Conservation (phyloP, 257 asterid species). For the Gardenia jasminoides region DNA sequence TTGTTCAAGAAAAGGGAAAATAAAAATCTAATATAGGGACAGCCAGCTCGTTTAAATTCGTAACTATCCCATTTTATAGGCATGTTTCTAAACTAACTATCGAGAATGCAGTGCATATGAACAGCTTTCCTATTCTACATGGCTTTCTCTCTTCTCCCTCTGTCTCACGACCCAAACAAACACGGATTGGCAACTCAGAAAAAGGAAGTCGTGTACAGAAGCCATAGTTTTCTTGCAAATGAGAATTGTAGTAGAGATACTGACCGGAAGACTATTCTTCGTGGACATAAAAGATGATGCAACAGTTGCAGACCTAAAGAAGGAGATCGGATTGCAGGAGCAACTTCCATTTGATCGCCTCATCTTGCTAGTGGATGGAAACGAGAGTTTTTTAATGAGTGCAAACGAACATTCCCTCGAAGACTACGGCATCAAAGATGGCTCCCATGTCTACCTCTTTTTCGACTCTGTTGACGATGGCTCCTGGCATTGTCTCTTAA, state of each 20-base stretch:
- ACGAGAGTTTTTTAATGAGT: slow-evolving; percentile 24
- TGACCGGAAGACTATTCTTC: slow-evolving; percentile 55
- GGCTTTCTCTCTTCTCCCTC: background rate
- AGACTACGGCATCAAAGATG: slow-evolving; percentile 55
- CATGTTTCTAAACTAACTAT: slow-evolving; percentile 30
- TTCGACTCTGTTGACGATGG: slow-evolving; percentile 25
- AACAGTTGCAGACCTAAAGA: slow-evolving; percentile 54
- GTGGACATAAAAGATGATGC: slow-evolving; percentile 44
- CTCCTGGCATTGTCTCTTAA: slow-evolving; percentile 18
- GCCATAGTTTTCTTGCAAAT: slow-evolving; percentile 19
- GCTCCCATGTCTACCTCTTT: slow-evolving; percentile 63
- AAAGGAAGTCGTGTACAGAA: background rate
- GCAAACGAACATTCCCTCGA: slow-evolving; percentile 34
- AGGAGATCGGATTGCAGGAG: slow-evolving; percentile 50
- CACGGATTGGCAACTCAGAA: background rate
- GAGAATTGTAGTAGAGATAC: slow-evolving; percentile 55
- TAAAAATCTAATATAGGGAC: background rate
- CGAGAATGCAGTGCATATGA: slow-evolving; percentile 34
- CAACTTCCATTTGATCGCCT: slow-evolving; percentile 47
- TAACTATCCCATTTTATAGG: slow-evolving; percentile 22
- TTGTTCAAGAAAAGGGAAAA: background rate
- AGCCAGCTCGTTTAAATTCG: slow-evolving; percentile 5
- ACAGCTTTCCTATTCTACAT: slow-evolving; percentile 18
- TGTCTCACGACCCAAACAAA: background rate
- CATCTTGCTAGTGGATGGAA: slow-evolving; percentile 45